Evolutionary conservation across 495 filamentous ascomycete genomes (phyloP).

Genomic region (Lasiosphaeris hirsuta): DNA sequence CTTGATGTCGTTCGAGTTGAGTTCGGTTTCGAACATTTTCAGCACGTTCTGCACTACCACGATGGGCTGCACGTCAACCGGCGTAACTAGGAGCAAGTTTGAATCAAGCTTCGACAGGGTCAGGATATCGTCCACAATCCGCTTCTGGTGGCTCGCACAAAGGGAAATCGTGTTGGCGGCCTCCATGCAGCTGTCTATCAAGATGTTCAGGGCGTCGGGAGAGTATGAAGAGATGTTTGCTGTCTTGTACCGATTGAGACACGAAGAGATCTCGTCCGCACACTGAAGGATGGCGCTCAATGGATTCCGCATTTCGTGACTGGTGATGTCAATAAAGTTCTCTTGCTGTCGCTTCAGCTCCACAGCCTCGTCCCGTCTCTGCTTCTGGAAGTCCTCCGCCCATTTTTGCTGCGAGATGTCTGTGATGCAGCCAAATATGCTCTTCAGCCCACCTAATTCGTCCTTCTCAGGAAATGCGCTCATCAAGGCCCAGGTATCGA

Average conservation of each 20-base stretch:
- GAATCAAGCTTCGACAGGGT: constrained; percentile 85
- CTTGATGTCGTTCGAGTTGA: constrained; percentile 66
- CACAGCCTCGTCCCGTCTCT: constrained; percentile 58
- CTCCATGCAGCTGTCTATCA: constrained; percentile 60
- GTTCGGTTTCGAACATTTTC: constrained; percentile 81
- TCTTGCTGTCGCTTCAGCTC: constrained; percentile 68
- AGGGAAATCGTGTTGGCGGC: constrained; percentile 80
- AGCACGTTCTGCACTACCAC: constrained; percentile 63
- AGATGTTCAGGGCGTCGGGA: constrained; percentile 15
- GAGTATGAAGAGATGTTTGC: constrained; percentile 10
- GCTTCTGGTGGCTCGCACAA: constrained; percentile 78
- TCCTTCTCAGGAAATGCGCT: constrained; percentile 65
- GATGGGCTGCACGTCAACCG: constrained; percentile 68
- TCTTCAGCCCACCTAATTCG: constrained; percentile 55
- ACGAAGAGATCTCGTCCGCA: constrained; percentile 67
- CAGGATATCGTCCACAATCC: constrained; percentile 75
- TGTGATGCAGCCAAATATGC: constrained; percentile 64
- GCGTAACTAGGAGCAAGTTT: constrained; percentile 70
- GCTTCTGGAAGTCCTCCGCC: constrained; percentile 61
- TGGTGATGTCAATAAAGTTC: constrained; percentile 87
- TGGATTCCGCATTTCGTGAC: constrained; percentile 85
- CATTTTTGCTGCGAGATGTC: constrained; percentile 58
- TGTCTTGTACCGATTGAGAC: constrained; percentile 43
- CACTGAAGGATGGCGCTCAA: constrained; percentile 78
- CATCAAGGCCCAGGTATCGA: constrained; percentile 69